A percentile compares a stretch with the other conserved stretches of the same genome.
Conservation (phyloP, 2,329 filamentous ascomycete species). For the Bertia moriformis region DNA sequence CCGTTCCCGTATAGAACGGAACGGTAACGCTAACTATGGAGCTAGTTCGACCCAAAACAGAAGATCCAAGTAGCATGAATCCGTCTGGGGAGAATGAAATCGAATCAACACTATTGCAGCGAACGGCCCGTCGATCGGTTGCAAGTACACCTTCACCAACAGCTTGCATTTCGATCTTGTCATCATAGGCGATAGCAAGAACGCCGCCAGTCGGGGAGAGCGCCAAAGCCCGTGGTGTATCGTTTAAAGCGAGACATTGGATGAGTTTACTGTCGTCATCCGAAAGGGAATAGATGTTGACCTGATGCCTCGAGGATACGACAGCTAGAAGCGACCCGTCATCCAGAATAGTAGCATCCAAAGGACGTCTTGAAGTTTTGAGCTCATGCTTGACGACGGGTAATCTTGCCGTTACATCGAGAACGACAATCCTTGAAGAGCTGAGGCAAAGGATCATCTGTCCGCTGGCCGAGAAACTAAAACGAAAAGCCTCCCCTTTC, state of each 20-base stretch:
- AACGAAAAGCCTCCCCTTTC: neutral
- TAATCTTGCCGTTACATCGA: neutral
- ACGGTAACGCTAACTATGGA: neutral
- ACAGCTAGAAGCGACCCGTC: neutral
- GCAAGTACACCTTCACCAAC: neutral
- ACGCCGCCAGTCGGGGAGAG: neutral
- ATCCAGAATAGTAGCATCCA: neutral
- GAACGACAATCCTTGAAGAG: neutral
- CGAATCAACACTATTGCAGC: neutral
- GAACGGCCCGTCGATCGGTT: neutral
- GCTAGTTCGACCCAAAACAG: neutral
- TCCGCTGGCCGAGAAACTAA: neutral
- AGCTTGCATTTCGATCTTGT: neutral
- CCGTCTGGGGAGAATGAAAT: neutral
- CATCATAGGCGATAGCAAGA: neutral
- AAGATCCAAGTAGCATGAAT: neutral
- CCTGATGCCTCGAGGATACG: neutral
- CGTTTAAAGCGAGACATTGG: neutral
- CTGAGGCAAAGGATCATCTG: constrained; percentile 1
- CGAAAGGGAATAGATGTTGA: neutral
- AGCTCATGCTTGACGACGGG: neutral
- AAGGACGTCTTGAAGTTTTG: neutral
- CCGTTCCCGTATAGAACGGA: neutral
- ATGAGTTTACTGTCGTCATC: neutral
- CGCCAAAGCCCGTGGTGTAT: neutral